phyloP scores from a whole-genome alignment of 2,329 filamentous ascomycete species.

The Xylariaceae sp. region DNA sequence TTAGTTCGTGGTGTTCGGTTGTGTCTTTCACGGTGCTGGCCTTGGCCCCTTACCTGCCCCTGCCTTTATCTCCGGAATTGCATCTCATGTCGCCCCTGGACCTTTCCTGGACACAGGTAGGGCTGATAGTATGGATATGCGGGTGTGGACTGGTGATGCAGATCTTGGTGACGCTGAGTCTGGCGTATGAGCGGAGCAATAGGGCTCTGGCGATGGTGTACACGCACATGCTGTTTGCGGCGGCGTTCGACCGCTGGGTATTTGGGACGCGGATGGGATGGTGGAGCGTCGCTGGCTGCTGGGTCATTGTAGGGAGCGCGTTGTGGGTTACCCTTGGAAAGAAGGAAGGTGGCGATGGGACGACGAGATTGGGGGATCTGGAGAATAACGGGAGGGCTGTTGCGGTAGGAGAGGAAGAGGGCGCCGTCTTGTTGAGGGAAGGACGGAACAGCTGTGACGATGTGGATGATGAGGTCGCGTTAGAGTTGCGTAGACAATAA shows the following conservation, averaged over 20 bases:
- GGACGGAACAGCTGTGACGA: too few species aligned
- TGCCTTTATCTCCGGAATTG: too few species aligned
- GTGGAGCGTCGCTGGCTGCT: constrained; percentile 46
- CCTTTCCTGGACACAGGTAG: constrained; percentile 48
- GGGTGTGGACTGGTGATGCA: constrained; percentile 78
- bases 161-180: constrained; percentile 74
- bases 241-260: constrained; percentile 46
- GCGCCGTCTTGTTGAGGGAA: too few species aligned
- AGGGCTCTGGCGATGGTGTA: constrained; percentile 55
- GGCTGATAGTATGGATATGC: constrained; percentile 63
- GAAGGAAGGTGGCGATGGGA: constrained; percentile 29
- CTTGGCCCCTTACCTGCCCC: constrained; percentile 34
- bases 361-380: constrained; percentile 7
- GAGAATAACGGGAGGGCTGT: too few species aligned
- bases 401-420: too few species aligned
- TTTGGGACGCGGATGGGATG: constrained; percentile 48
- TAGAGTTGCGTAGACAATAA: too few species aligned
- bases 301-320: constrained; percentile 49
- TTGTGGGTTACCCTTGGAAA: constrained; percentile 46
- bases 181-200: constrained; percentile 66
- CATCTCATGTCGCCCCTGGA: constrained; percentile 32
- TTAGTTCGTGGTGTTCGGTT: constrained; percentile 65
- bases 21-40: constrained; percentile 61
- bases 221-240: constrained; percentile 54
- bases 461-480: too few species aligned